A percentile compares a stretch with the other conserved stretches of the same genome.
These are phyloP conservation scores for Pinguiococcus pyrenoidosus DNA, from an alignment of 108 stramenopile species.

Conservation along the genomic window DNA sequence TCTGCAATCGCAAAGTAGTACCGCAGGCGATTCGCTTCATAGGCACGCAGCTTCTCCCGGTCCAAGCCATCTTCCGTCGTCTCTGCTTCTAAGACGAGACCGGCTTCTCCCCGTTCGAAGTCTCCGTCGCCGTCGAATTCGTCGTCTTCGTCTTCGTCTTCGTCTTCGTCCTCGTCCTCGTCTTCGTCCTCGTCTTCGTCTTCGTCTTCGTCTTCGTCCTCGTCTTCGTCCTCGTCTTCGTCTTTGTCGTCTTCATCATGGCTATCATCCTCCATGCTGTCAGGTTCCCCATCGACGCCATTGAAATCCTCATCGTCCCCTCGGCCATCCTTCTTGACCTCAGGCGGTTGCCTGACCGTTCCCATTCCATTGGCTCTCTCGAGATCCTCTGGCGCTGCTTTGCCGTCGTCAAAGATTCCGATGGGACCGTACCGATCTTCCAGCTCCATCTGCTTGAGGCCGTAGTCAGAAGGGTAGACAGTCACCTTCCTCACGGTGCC, in stretches of 20 bases:
- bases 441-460: conserved; percentile 59
- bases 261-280: background rate
- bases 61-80: conserved; percentile 11
- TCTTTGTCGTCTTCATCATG: conserved; percentile 1
- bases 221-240: conserved; percentile 3
- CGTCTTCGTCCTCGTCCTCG: conserved; percentile 30
- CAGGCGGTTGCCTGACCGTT: background rate
- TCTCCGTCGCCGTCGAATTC: conserved; percentile 32
- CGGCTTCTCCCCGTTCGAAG: conserved; percentile 42
- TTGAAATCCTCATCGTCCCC: background rate
- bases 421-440: conserved; percentile 64
- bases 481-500: conserved; percentile 46
- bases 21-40: conserved; percentile 79
- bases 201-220: conserved; percentile 16
- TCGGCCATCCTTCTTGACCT: background rate
- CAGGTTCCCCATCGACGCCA: background rate
- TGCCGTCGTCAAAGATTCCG: too few relatives aligned
- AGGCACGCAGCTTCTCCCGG: conserved; percentile 69
- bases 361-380: conserved; percentile 18
- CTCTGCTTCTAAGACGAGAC: background rate
- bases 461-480: conserved; percentile 68
- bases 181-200: conserved; percentile 21
- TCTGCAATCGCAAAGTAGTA: conserved; percentile 90
- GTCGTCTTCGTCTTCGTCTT: too few relatives aligned
- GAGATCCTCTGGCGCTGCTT: background rate